Conservation (phyloP, 352 stramenopile genomes). For the Pythium vanterpoolii region DNA sequence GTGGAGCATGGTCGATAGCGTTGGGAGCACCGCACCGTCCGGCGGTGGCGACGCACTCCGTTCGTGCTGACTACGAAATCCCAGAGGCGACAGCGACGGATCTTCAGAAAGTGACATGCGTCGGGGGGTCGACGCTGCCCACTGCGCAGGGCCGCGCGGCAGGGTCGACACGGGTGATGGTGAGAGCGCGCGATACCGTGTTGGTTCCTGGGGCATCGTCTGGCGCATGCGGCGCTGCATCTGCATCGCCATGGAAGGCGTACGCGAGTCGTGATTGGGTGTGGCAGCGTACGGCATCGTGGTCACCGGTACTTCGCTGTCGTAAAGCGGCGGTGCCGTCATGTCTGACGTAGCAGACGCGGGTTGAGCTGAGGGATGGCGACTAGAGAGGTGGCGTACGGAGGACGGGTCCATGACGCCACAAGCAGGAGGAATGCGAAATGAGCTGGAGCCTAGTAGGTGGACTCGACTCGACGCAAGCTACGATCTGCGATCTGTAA, state of each 20-base stretch:
- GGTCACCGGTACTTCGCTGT: constrained; percentile 2
- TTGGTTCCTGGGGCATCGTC: neutral
- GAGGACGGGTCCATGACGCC: neutral
- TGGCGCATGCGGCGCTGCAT: constrained; percentile 13
- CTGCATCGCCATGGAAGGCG: neutral
- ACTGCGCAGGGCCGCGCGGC: neutral
- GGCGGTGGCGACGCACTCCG: neutral
- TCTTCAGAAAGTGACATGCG: neutral
- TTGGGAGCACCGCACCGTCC: constrained; percentile 12
- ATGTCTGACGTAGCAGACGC: neutral
- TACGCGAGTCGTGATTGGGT: neutral
- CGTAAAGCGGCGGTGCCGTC: constrained; percentile 6
- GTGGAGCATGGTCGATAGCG: constrained; percentile 18
- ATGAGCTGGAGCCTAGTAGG: too few relatives aligned
- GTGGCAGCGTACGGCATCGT: neutral
- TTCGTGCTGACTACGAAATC: neutral
- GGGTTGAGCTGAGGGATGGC: neutral
- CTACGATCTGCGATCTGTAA: neutral
- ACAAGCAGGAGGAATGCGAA: neutral
- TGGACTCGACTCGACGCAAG: neutral
- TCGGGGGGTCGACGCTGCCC: neutral
- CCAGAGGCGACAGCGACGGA: neutral
- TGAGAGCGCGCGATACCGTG: neutral
- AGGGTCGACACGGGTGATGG: neutral
- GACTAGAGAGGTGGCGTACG: neutral